Evolutionary conservation across 768 basidiomycete species (phyloP).

Genomic region (Auricularia auricula-judae): DNA sequence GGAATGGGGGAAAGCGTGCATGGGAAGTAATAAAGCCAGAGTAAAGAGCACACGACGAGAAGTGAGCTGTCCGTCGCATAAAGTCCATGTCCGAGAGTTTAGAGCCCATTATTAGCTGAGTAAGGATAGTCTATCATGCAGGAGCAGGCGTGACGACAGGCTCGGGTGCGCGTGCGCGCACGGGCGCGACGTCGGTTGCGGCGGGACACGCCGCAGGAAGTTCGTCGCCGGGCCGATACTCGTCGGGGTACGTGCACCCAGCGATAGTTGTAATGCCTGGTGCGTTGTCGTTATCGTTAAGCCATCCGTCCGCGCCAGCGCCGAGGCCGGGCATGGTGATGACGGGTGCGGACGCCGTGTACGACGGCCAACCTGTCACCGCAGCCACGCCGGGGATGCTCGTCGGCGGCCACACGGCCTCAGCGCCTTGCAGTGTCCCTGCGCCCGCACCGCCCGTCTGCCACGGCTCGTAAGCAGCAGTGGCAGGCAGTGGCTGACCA

Average conservation of each 20-base stretch:
- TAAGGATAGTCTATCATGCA: background rate
- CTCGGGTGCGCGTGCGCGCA: background rate
- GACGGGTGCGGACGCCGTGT: slow-evolving; percentile 57
- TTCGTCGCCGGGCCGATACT: slow-evolving; percentile 19
- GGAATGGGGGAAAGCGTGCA: too few relatives aligned
- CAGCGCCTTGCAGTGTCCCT: slow-evolving; percentile 48
- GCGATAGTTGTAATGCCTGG: slow-evolving; percentile 51
- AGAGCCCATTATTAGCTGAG: background rate
- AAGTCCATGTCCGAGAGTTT: background rate
- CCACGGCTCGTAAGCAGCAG: slow-evolving; percentile 49
- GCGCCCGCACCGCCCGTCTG: slow-evolving; percentile 73
- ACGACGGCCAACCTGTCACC: slow-evolving; percentile 42
- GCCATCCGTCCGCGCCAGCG: slow-evolving; percentile 57
- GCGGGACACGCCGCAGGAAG: slow-evolving; percentile 39
- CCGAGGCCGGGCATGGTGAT: slow-evolving; percentile 56
- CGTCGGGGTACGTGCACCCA: slow-evolving; percentile 71
- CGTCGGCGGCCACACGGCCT: slow-evolving; percentile 60
- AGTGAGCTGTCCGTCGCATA: background rate
- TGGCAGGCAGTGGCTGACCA: background rate
- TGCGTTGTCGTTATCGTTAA: slow-evolving; percentile 56
- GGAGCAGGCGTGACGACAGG: background rate
- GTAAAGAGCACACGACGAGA: too few relatives aligned
- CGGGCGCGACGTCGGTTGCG: slow-evolving; percentile 17
- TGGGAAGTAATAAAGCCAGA: too few relatives aligned
- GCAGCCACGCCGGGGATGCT: slow-evolving; percentile 44